phyloP scores from a whole-genome alignment of 1,284 basidiomycete genomes.

The Wolfiporia cocos region DNA sequence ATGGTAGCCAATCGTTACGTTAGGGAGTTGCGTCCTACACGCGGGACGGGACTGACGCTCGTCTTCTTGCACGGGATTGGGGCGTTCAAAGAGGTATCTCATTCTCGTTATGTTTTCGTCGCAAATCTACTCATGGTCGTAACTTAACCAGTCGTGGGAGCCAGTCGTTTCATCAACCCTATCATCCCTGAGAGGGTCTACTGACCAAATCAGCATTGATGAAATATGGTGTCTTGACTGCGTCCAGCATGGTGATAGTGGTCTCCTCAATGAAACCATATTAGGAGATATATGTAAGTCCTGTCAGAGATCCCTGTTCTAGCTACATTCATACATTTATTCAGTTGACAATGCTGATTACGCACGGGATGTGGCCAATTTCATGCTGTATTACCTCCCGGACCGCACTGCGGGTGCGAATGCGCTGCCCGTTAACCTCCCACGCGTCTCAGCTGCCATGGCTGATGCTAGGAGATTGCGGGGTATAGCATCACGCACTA shows the following conservation, averaged over 20 bases:
- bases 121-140: neutral
- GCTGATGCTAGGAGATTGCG: neutral
- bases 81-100: neutral
- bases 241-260: conserved; percentile 5
- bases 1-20: neutral
- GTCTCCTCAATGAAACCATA: conserved; percentile 1
- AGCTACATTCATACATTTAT: neutral
- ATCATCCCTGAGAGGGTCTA: neutral
- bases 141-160: neutral
- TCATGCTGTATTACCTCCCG: conserved; percentile 3
- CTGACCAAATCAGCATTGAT: neutral
- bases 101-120: neutral
- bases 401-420: neutral
- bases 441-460: neutral
- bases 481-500: neutral
- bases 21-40: neutral
- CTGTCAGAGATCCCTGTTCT: neutral
- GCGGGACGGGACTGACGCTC: neutral
- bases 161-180: neutral
- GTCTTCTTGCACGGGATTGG: neutral
- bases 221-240: conserved; percentile 4
- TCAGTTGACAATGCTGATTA: conserved; percentile 4
- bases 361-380: conserved; percentile 3
- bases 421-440: neutral
- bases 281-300: conserved; percentile 3